A percentile compares a stretch with the other conserved stretches of the same genome.
phyloP scores from a whole-genome alignment of 1,139 yeast genomes.

The Yamadazyma jaroonii region DNA sequence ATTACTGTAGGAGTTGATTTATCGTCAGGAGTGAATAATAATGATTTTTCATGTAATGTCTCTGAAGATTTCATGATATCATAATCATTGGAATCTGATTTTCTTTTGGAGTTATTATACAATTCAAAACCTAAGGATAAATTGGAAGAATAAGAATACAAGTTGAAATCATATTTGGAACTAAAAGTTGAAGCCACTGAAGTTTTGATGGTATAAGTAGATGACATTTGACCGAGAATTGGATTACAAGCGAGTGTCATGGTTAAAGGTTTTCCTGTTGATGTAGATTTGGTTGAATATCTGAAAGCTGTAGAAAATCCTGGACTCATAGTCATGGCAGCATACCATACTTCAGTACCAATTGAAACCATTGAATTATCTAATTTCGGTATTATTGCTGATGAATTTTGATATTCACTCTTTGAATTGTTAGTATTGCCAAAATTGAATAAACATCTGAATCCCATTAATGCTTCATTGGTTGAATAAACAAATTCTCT shows the following conservation, averaged over 20 bases:
- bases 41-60: slow-evolving; percentile 1
- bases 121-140: slow-evolving; percentile 83
- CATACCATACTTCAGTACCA: slow-evolving; percentile 91
- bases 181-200: slow-evolving; percentile 75
- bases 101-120: slow-evolving; percentile 46
- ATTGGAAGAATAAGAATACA: slow-evolving; percentile 88
- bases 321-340: slow-evolving; percentile 78
- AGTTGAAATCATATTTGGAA: slow-evolving; percentile 84
- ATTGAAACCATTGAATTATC: slow-evolving; percentile 57
- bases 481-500: slow-evolving; percentile 85
- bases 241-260: slow-evolving; percentile 90
- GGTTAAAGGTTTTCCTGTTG: slow-evolving; percentile 85
- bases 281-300: slow-evolving; percentile 82
- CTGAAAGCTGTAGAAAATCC: slow-evolving; percentile 82
- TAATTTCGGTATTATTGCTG: slow-evolving; percentile 34
- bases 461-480: slow-evolving; percentile 83
- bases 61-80: not conserved
- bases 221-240: slow-evolving; percentile 82
- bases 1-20: slow-evolving; percentile 1
- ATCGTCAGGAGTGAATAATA: not conserved
- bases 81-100: not conserved
- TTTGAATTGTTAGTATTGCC: slow-evolving; percentile 31
- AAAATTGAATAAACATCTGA: slow-evolving; percentile 74
- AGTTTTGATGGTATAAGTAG: slow-evolving; percentile 85
- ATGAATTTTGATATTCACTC: not conserved